phyloP scores from a whole-genome alignment of 345 rosid genomes.

The Eucalyptus erythrocorys region DNA sequence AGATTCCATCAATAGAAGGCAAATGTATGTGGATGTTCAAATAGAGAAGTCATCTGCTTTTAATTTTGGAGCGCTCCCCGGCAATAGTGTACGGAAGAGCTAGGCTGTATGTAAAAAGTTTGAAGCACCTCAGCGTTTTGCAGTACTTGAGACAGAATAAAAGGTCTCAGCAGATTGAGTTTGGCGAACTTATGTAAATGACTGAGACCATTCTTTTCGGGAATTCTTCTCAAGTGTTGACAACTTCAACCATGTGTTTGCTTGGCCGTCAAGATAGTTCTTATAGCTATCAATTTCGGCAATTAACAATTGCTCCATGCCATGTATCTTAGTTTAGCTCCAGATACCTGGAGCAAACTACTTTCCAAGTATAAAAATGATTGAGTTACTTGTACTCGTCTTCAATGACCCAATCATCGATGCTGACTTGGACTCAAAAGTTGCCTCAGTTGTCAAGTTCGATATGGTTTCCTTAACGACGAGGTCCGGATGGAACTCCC shows the following conservation, averaged over 20 bases:
- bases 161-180: background rate
- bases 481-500: no score
- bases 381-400: background rate
- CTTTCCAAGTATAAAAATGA: background rate
- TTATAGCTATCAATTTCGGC: background rate
- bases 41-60: background rate
- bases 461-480: no score
- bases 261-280: background rate
- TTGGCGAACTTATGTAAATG: background rate
- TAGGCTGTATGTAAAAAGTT: background rate
- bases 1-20: background rate
- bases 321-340: background rate
- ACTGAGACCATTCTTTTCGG: background rate
- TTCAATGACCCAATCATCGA: background rate
- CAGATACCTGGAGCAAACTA: background rate
- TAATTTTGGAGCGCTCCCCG: background rate
- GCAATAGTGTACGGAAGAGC: background rate
- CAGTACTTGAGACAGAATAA: background rate
- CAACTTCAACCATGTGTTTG: background rate
- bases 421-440: no score
- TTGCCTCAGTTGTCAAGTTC: no score
- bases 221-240: background rate
- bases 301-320: rapidly evolving
- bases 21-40: background rate
- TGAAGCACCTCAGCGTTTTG: background rate